phyloP scores from a whole-genome alignment of 352 stramenopile species.

The Phytophthora europaea region DNA sequence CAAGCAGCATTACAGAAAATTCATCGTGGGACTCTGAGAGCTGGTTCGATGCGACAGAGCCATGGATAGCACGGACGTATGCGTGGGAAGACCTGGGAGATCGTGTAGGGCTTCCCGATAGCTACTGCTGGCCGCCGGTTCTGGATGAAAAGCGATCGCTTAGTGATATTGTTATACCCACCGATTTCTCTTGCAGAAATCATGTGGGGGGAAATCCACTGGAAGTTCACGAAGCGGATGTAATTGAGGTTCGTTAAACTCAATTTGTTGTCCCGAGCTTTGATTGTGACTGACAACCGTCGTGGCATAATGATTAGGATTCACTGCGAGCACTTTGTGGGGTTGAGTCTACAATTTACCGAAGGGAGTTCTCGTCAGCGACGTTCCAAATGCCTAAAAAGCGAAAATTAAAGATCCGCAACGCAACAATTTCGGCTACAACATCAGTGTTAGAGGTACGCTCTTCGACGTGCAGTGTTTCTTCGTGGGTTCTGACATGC shows the following conservation, averaged over 20 bases:
- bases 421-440: constrained; percentile 51
- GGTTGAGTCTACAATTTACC: constrained; percentile 73
- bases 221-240: constrained; percentile 64
- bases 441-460: constrained; percentile 57
- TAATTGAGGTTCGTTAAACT: constrained; percentile 64
- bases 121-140: constrained; percentile 28
- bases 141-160: constrained; percentile 26
- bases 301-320: constrained; percentile 46
- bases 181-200: constrained; percentile 19
- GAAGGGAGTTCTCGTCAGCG: constrained; percentile 46
- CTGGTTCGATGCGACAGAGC: constrained; percentile 33
- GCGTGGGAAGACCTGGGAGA: constrained; percentile 62
- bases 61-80: constrained; percentile 42
- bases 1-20: constrained; percentile 45
- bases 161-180: constrained; percentile 37
- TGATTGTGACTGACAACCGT: constrained; percentile 13
- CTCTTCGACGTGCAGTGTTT: background rate
- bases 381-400: constrained; percentile 58
- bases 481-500: background rate
- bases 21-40: constrained; percentile 44
- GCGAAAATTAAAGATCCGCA: constrained; percentile 52
- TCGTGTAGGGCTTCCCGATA: constrained; percentile 24
- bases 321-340: constrained; percentile 65
- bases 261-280: background rate
- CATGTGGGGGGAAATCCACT: constrained; percentile 20